Evolutionary conservation across 116 monocot genomes (phyloP), one percentile per base, ranked within the genome.

Genomic region (Zostera marina): DNA sequence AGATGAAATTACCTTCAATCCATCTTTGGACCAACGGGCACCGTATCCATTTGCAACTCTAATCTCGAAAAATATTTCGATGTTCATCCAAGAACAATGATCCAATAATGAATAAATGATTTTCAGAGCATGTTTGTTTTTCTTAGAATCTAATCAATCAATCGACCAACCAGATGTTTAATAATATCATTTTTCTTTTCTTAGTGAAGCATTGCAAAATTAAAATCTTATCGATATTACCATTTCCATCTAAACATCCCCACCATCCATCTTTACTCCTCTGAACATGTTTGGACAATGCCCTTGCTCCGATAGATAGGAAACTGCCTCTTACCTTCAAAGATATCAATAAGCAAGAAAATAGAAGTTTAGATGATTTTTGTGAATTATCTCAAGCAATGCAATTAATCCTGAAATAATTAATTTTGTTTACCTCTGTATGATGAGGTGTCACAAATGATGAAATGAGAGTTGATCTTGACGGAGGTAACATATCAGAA

Each of bases 21-120:
- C 93, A 69, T 88, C 84, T 53, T 58, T 45, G 52, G 88, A 88
- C 93, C 84, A 94, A 6, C 93, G 77, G 54, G 94, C 94, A 55
- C 94, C 94, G 75, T 84, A 85, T 44, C 88, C 94, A 67, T 88
- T 67, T 55, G 22, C 62, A 8, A 85, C 75, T 44, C 94, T 78
- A 17, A 94, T 74, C 75, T 94, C 88, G 61, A 88, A 88, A 43
- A 84, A 72, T 66, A 63, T 54, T 9, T 42, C 81, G 23, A 77
- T 25, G 56, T 94, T 94, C 88, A 94, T 88, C 81, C 84, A 94
- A 56, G 74, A 81, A 56, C 88, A 81, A 24, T 65, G 21, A 42
- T 60, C 60, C 68, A 94, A 63, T 47, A 94, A 57, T 49, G 11
- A 44, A 42, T 70, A 49, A 39, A 88, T 53, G 44, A 67, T 60